A percentile compares a stretch with the other conserved stretches of the same genome.
These are phyloP conservation scores for Durusdinium trenchii DNA, from an alignment of 73 alveolate species.

Conservation along the genomic window DNA sequence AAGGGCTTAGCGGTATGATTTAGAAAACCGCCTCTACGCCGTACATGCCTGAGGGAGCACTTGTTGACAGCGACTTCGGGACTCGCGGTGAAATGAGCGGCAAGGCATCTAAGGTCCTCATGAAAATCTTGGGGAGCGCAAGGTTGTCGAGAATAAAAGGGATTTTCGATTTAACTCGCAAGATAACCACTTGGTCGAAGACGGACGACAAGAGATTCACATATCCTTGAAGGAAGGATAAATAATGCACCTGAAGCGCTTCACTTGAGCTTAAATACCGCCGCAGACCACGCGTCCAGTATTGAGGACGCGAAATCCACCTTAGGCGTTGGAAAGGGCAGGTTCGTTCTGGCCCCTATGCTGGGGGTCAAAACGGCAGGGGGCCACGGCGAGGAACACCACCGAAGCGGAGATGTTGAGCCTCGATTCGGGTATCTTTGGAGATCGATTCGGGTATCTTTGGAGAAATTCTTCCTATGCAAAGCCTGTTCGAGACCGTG, in stretches of 20 bases:
- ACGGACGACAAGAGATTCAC: conserved; percentile 26
- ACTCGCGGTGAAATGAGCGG: background rate
- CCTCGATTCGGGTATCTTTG: background rate
- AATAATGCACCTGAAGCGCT: background rate
- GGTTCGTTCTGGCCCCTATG: background rate
- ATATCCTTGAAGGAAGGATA: background rate
- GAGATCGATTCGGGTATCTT: conserved; percentile 3
- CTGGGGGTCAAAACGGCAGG: background rate
- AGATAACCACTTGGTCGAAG: background rate
- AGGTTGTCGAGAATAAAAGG: conserved; percentile 6
- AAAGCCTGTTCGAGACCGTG: background rate
- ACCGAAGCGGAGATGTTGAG: conserved; percentile 17
- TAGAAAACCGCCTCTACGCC: conserved; percentile 11
- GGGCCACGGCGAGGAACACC: background rate
- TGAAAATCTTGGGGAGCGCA: conserved; percentile 13
- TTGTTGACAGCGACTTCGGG: background rate
- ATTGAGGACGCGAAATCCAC: background rate
- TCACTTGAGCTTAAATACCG: background rate
- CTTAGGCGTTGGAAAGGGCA: conserved; percentile 15
- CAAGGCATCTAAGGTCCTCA: background rate
- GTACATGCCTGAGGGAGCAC: background rate
- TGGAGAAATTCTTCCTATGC: conserved; percentile 28
- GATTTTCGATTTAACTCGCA: background rate
- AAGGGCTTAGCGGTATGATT: background rate
- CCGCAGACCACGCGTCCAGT: conserved; percentile 1